Evolutionary conservation across 768 basidiomycete species (phyloP), one percentile per base, ranked within the genome.

Genomic region (Lactifluus piperatus): DNA sequence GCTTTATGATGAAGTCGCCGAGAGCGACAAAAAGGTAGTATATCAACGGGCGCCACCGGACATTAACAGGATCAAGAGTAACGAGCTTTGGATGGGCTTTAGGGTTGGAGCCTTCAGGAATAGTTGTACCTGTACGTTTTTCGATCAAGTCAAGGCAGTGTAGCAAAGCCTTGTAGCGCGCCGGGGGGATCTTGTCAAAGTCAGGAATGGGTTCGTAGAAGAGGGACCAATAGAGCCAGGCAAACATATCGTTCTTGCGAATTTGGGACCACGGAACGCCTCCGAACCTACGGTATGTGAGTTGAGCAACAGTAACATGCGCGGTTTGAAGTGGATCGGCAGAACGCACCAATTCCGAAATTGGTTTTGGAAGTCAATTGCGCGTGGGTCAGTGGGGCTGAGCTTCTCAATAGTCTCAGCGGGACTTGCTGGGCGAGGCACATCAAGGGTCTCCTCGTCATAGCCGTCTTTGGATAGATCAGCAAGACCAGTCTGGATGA

Each of bases 191-290:
- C 29, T 70, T 54, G 11, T 82, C 76, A 5, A 72, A 68, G 6
- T 79, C 67, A 16, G 85, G 84, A 32, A 88, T 74, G 39, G 82
- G 76, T 5, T 79, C 75, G 67, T 86, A 86, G 71, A 84, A 94
- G 66, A 88, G 84, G 24, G 82, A 79, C 91, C 92, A 94, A 57
- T 89, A 84, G 30, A 95, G 73, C 88, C 91, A 94, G 59, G 80
- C 75, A 43, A 77, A 77, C 56, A 91, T 73, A 68, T 91, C 81
- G 39, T 79, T 73, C 18, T 74, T 76, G 45, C 76, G 81, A 57
- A 95, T 79, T 13, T 79, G 74, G 0, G 84, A 84, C 87, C 88
- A 95, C 0, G 84, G 81, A 16, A 77, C 82, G 64, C 81, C 83
- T 56, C 79, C 73, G 69, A 94, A 94, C 91, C 91, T 88, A 46